These are phyloP conservation scores for Sporothrix pseudoabietina DNA, from an alignment of 2,329 filamentous ascomycete species.

Conservation along the genomic window DNA sequence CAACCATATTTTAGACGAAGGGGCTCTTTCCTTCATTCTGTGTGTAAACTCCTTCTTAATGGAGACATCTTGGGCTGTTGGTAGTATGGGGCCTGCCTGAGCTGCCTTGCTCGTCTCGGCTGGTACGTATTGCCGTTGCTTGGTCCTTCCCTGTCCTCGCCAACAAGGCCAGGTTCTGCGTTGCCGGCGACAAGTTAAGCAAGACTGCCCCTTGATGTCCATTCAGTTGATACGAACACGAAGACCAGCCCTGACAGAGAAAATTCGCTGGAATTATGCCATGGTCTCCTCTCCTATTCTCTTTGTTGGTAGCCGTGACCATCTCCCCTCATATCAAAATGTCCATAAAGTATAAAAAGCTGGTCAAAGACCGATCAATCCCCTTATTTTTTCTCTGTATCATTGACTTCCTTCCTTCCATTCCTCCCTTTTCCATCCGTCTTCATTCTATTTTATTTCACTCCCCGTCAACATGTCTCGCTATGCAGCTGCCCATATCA, in stretches of 20 bases:
- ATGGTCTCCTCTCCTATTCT: neutral
- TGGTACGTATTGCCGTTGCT: neutral
- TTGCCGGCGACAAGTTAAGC: neutral
- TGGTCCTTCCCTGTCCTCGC: neutral
- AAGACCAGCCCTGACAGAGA: neutral
- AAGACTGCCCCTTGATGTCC: too few species aligned
- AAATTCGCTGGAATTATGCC: too few species aligned
- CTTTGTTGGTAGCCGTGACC: neutral
- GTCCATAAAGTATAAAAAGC: neutral
- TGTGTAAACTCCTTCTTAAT: neutral
- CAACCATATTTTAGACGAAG: neutral
- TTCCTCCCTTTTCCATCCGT: neutral
- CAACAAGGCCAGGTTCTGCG: neutral
- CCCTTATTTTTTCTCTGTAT: neutral
- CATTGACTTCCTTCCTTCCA: neutral
- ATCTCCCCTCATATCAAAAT: neutral
- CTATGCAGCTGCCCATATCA: slow-evolving; percentile 34
- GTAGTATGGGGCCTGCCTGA: neutral
- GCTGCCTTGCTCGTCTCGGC: neutral
- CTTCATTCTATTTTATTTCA: neutral
- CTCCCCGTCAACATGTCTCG: slow-evolving; percentile 31
- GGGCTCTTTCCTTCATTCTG: neutral
- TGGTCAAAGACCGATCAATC: neutral
- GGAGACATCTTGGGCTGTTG: neutral
- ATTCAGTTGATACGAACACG: neutral